These are phyloP conservation scores for Lanzia echinophila DNA, from an alignment of 2,329 filamentous ascomycete species.

Conservation along the genomic window DNA sequence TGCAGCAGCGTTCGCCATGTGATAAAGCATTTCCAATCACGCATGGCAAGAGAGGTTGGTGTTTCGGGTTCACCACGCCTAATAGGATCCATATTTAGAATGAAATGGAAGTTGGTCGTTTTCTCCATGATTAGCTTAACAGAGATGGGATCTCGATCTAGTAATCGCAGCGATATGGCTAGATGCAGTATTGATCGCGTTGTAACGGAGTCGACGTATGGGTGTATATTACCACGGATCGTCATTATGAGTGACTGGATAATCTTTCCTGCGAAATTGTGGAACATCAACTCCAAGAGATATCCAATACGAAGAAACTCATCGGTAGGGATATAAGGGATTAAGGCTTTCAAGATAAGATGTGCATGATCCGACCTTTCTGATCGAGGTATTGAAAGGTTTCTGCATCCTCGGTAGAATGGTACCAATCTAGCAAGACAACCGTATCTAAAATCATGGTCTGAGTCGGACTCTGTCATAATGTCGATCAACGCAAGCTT, in stretches of 20 bases:
- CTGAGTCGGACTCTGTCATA: background rate
- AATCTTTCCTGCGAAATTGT: background rate
- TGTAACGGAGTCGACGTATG: background rate
- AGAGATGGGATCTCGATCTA: background rate
- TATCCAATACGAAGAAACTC: background rate
- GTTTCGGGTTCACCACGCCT: background rate
- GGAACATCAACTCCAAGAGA: background rate
- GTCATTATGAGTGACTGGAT: background rate
- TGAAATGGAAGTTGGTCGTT: background rate
- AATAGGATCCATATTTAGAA: background rate
- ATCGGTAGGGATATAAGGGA: background rate
- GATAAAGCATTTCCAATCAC: background rate
- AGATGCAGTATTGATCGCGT: background rate
- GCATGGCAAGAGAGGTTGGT: background rate
- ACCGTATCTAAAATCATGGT: background rate
- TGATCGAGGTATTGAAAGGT: background rate
- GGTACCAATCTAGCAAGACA: background rate
- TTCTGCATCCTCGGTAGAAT: background rate
- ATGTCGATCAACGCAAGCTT: background rate
- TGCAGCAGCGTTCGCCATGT: background rate
- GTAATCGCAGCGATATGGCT: background rate
- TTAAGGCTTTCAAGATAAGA: background rate
- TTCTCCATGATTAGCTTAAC: background rate
- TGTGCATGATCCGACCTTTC: background rate
- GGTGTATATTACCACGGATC: background rate